phyloP scores from a whole-genome alignment of 495 filamentous ascomycete genomes.

The Astrothelium subdiscretum region DNA sequence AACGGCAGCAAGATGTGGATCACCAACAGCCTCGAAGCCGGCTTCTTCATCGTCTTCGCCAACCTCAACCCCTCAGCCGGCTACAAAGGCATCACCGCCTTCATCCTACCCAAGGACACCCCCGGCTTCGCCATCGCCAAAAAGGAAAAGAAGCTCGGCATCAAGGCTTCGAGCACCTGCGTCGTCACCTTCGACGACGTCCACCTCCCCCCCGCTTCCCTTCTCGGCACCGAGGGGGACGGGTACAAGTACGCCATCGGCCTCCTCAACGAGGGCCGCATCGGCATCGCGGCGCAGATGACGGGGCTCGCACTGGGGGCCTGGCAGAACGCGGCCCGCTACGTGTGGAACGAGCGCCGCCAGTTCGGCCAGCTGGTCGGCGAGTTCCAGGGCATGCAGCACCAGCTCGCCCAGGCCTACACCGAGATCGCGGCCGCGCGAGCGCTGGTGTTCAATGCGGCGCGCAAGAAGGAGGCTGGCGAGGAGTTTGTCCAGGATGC shows the following conservation, averaged over 20 bases:
- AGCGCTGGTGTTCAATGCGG: conserved; percentile 90
- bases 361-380: conserved; percentile 92
- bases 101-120: conserved; percentile 82
- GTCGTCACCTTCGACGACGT: conserved; percentile 97
- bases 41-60: conserved; percentile 95
- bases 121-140: conserved; percentile 92
- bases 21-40: conserved; percentile 87
- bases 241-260: conserved; percentile 98
- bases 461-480: conserved; percentile 94
- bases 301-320: conserved; percentile 90
- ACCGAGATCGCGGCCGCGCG: conserved; percentile 86
- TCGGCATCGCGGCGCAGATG: conserved; percentile 98
- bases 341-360: conserved; percentile 94
- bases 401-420: conserved; percentile 93
- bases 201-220: conserved; percentile 71
- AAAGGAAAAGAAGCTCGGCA: conserved; percentile 99
- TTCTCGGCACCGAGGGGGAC: conserved; percentile 78
- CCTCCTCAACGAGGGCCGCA: conserved; percentile 92
- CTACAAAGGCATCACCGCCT: conserved; percentile 93
- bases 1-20: conserved; percentile 99
- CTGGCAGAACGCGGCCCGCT: conserved; percentile 87
- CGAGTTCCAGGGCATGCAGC: conserved; percentile 97
- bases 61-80: conserved; percentile 80
- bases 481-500: conserved; percentile 90
- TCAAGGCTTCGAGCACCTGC: conserved; percentile 88